Evolutionary conservation across 2,329 filamentous ascomycete genomes (phyloP), one percentile per base, ranked within the genome.

Genomic region (Scytalidium sp.): DNA sequence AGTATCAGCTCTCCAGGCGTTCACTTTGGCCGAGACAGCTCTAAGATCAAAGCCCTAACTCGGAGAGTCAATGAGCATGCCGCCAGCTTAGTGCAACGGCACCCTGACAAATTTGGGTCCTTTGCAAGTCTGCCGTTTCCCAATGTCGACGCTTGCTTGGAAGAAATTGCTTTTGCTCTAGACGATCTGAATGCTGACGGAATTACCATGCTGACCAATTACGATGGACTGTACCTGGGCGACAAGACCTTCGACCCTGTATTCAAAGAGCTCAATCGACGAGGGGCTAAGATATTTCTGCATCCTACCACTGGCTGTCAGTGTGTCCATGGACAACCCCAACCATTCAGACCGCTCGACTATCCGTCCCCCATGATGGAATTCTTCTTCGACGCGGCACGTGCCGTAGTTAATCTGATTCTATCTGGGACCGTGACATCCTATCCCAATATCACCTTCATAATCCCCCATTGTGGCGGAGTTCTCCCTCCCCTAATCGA

Each of bases 1-100:
- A 79, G 75, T 56, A 74, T 83, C 59, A 76, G 73, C 4, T 74
- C 74, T 0, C 80, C 80, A 0, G 79, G 78, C n/a, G 64, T 64
- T 0, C 62, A 69, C 0, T 62, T 61, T 1, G 65, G 78, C 50
- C 55, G 68, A 41, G 47, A 68, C 71, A 10, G 61, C 39, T 67
- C 67, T 47, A 56, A 62, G 15, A 60, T 60, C 19, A 57, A 58
- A 19, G 55, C 64, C 54, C 75, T 75, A 6, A 55, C 57, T 1
- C 55, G 61, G 9, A 46, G 54, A 20, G 50, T 47, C 19, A 73
- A 73, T 46, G 61, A 65, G 13, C 62, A 63, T 32, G 51, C 60
- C 0, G 59, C 68, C 1, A 40, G 52, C 1, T 46, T 73, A n/a
- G 58, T 60, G 10, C 47, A 57, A 19, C 7, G 53, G 2, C 41